Conservation (phyloP, 352 stramenopile species). For the Blastocystis sp. region DNA sequence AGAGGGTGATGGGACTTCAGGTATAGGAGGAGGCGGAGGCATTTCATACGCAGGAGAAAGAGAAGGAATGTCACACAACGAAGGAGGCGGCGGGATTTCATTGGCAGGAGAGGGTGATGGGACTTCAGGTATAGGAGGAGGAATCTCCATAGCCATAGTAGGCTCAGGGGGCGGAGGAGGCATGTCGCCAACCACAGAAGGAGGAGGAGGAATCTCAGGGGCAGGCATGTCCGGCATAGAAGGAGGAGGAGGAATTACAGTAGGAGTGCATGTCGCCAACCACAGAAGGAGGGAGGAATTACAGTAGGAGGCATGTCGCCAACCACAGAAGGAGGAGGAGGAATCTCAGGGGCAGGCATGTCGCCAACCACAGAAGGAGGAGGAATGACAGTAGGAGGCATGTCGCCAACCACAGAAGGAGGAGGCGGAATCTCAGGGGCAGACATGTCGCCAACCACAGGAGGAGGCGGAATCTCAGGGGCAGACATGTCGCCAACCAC, state of each 20-base stretch:
- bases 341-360: neutral
- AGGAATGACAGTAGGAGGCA: no score
- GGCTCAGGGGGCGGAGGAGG: neutral
- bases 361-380: no score
- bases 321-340: neutral
- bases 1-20: neutral
- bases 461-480: neutral
- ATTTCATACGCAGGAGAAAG: neutral
- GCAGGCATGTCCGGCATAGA: no score
- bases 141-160: neutral
- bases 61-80: no score
- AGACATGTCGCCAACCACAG: neutral
- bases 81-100: no score
- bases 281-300: neutral
- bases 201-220: no score
- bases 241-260: neutral
- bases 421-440: neutral
- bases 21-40: neutral
- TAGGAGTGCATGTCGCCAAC: neutral
- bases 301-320: neutral
- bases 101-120: neutral
- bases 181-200: neutral
- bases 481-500: neutral
- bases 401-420: no score
- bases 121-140: neutral